A percentile compares a stretch with the other conserved stretches of the same genome.
These are phyloP conservation scores for Saccharomyces uvarum DNA, from an alignment of 1,139 yeast species.

Conservation along the genomic window DNA sequence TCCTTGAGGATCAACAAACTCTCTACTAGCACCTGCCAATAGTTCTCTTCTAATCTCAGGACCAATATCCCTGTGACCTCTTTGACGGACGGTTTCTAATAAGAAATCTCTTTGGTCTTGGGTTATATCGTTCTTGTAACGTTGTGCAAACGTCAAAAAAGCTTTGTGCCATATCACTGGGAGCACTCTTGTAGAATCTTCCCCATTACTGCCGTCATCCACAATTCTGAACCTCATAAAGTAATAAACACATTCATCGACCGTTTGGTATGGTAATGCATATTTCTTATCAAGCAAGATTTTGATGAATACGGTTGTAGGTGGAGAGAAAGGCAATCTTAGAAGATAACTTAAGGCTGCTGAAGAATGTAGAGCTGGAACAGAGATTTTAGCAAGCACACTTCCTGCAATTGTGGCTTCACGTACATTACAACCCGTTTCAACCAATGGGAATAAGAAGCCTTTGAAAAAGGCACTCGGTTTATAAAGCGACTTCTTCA, in stretches of 20 bases:
- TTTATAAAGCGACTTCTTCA: slow-evolving; percentile 87
- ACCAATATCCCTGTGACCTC: slow-evolving; percentile 81
- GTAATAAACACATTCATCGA: slow-evolving; percentile 91
- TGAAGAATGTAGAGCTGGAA: slow-evolving; percentile 92
- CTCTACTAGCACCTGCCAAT: slow-evolving; percentile 64
- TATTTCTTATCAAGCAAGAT: slow-evolving; percentile 87
- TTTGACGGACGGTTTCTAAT: slow-evolving; percentile 81
- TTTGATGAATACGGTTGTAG: slow-evolving; percentile 83
- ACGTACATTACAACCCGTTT: slow-evolving; percentile 73
- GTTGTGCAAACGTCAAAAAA: slow-evolving; percentile 84
- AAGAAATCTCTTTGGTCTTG: slow-evolving; percentile 94
- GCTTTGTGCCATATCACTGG: slow-evolving; percentile 98
- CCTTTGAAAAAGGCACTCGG: slow-evolving; percentile 98
- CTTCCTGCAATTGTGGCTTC: slow-evolving; percentile 96
- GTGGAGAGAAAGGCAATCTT: slow-evolving; percentile 79
- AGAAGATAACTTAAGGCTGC: slow-evolving; percentile 84
- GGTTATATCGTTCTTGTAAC: slow-evolving; percentile 93
- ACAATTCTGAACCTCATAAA: slow-evolving; percentile 76
- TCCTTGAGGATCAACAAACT: slow-evolving; percentile 24
- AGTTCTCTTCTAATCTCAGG: slow-evolving; percentile 93
- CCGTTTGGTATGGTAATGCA: slow-evolving; percentile 92
- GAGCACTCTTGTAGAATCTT: slow-evolving; percentile 49
- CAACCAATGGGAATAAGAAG: slow-evolving; percentile 81
- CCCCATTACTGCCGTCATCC: slow-evolving; percentile 37
- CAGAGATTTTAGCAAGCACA: slow-evolving; percentile 77